Percentiles rank a stretch among this genome's conserved stretches.
These are phyloP conservation scores for Pseudocercospora eumusae DNA, from an alignment of 2,329 filamentous ascomycete species.

Conservation along the genomic window DNA sequence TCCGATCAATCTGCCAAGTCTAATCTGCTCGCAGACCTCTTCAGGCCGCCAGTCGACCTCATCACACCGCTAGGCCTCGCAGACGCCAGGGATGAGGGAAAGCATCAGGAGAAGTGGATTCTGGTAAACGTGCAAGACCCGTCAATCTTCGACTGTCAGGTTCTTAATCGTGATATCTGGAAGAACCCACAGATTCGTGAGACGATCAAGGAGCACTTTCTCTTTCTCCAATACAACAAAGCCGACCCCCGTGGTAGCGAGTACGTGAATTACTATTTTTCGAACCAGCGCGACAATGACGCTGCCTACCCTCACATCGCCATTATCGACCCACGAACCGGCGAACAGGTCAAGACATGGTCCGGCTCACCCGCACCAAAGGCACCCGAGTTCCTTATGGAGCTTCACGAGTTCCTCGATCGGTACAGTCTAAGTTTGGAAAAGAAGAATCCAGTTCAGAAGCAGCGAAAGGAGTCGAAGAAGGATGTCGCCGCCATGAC, in stretches of 20 bases:
- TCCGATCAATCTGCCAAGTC: constrained; percentile 69
- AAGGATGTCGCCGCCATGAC: constrained; percentile 86
- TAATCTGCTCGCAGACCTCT: constrained; percentile 83
- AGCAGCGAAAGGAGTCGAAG: constrained; percentile 64
- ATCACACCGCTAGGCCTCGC: constrained; percentile 83
- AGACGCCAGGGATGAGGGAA: constrained; percentile 78
- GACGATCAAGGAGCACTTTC: constrained; percentile 86
- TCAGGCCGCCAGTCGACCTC: constrained; percentile 86
- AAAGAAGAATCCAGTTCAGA: constrained; percentile 90
- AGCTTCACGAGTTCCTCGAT: constrained; percentile 94
- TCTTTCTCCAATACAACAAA: constrained; percentile 93
- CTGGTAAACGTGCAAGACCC: constrained; percentile 94
- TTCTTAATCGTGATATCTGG: constrained; percentile 93
- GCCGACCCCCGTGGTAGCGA: constrained; percentile 74
- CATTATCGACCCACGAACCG: constrained; percentile 91
- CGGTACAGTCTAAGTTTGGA: constrained; percentile 85
- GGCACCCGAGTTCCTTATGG: constrained; percentile 79
- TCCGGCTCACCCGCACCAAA: constrained; percentile 77
- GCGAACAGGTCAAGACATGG: constrained; percentile 97
- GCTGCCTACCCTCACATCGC: constrained; percentile 94
- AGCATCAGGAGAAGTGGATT: constrained; percentile 89
- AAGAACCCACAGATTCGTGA: constrained; percentile 77
- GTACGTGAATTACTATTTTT: constrained; percentile 91
- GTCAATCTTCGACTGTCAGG: constrained; percentile 90
- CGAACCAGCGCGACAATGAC: constrained; percentile 68